phyloP scores from a whole-genome alignment of 73 alveolate species.

The Paramecium bursaria region DNA sequence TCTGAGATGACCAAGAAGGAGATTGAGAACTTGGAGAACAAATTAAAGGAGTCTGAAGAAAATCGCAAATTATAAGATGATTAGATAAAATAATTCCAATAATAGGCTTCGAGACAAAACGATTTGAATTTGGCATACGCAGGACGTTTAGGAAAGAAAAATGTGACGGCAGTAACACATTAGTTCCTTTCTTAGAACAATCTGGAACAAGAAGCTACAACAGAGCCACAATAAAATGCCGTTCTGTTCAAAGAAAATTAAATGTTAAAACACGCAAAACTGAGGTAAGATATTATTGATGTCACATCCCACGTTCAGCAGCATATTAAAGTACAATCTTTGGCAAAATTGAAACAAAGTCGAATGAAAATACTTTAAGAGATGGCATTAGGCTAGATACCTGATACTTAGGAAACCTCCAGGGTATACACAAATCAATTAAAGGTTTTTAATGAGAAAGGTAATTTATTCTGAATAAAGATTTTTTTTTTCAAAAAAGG shows the following conservation, averaged over 20 bases:
- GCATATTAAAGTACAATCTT: no score
- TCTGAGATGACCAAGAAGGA: slow-evolving; percentile 40
- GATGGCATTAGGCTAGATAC: no score
- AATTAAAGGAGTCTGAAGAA: slow-evolving; percentile 37
- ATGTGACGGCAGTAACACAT: neutral
- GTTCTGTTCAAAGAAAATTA: slow-evolving; percentile 23
- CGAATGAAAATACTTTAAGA: no score
- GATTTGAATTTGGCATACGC: neutral
- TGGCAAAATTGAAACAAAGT: no score
- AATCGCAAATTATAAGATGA: slow-evolving; percentile 8
- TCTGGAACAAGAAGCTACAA: slow-evolving; percentile 21
- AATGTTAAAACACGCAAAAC: neutral
- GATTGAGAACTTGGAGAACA: slow-evolving; percentile 42
- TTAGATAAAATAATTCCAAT: neutral
- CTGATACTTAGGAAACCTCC: no score
- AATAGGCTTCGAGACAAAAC: neutral
- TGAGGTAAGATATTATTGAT: slow-evolving; percentile 22
- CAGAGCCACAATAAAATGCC: neutral
- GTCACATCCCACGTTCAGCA: no score
- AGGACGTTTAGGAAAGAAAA: slow-evolving; percentile 10
- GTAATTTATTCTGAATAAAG: no score
- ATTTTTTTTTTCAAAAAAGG: no score
- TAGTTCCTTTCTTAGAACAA: slow-evolving; percentile 25
- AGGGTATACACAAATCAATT: no score
- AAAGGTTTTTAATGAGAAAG: no score